phyloP scores from a whole-genome alignment of 148 eudicot genomes.

The Nepenthes gracilis region DNA sequence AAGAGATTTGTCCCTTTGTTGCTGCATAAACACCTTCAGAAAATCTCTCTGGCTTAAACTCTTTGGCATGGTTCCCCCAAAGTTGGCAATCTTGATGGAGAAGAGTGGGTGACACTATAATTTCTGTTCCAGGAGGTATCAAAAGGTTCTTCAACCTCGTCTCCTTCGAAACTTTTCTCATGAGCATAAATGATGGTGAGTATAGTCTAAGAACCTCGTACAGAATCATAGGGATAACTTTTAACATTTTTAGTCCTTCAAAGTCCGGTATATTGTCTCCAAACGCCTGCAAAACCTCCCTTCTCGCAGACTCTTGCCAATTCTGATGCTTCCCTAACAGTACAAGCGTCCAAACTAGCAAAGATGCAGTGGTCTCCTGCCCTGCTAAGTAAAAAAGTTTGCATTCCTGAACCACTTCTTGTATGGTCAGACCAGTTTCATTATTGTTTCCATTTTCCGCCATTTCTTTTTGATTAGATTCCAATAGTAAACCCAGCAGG shows the following conservation, averaged over 20 bases:
- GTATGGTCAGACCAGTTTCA: constrained; percentile 2
- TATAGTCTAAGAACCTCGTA: constrained; percentile 18
- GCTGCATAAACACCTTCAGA: constrained; percentile 18
- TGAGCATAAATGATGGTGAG: constrained; percentile 12
- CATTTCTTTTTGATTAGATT: constrained; percentile 10
- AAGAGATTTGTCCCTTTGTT: constrained; percentile 7
- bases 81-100: constrained; percentile 12
- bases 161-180: constrained; percentile 16
- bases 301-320: constrained; percentile 31
- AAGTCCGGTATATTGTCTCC: constrained; percentile 21
- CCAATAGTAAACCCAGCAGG: constrained; percentile 15
- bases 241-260: constrained; percentile 18
- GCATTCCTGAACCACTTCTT: constrained; percentile 28
- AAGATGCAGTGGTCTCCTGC: constrained; percentile 21
- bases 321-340: constrained; percentile 15
- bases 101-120: constrained; percentile 6
- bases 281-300: constrained; percentile 17
- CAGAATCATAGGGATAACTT: constrained; percentile 12
- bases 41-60: constrained; percentile 24
- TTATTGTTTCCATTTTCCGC: not conserved
- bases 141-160: constrained; percentile 7
- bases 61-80: constrained; percentile 22
- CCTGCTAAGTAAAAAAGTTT: constrained; percentile 3
- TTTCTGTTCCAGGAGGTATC: constrained; percentile 11
- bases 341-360: constrained; percentile 30